A percentile compares a stretch with the other conserved stretches of the same genome.
Evolutionary conservation across 106 monocot species (phyloP).

Genomic region (Iris macrosiphon): DNA sequence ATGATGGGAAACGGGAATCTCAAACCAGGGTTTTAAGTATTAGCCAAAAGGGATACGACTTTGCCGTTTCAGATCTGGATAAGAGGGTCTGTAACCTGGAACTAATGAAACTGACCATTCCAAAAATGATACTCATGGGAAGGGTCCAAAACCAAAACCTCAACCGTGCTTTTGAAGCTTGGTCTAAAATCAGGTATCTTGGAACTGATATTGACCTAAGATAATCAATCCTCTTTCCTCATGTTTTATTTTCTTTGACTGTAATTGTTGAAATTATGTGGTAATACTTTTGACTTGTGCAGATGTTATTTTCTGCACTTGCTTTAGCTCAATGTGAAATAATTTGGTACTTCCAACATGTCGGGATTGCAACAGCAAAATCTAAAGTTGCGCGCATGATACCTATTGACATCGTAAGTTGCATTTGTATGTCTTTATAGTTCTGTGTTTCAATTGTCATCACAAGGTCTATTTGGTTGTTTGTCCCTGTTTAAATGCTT

Average conservation of each 20-base stretch:
- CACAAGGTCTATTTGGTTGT: not conserved
- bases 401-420: constrained; percentile 78
- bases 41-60: too few species aligned
- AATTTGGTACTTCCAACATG: constrained; percentile 93
- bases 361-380: constrained; percentile 68
- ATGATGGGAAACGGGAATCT: too few species aligned
- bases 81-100: too few species aligned
- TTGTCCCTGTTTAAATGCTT: too few species aligned
- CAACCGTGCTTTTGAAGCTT: too few species aligned
- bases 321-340: constrained; percentile 92
- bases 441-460: not conserved
- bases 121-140: too few species aligned
- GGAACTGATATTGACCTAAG: not conserved
- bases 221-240: not conserved
- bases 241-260: not conserved
- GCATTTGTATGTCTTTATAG: not conserved
- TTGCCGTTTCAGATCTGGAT: too few species aligned
- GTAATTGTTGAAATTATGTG: constrained; percentile 3
- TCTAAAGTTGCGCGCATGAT: constrained; percentile 42
- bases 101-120: too few species aligned
- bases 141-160: too few species aligned
- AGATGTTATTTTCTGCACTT: constrained; percentile 99
- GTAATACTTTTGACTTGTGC: constrained; percentile 11
- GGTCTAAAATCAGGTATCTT: too few species aligned
- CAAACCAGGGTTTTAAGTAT: too few species aligned